Evolutionary conservation across 2,329 filamentous ascomycete genomes (phyloP).

Genomic region (Fusarium sororula): DNA sequence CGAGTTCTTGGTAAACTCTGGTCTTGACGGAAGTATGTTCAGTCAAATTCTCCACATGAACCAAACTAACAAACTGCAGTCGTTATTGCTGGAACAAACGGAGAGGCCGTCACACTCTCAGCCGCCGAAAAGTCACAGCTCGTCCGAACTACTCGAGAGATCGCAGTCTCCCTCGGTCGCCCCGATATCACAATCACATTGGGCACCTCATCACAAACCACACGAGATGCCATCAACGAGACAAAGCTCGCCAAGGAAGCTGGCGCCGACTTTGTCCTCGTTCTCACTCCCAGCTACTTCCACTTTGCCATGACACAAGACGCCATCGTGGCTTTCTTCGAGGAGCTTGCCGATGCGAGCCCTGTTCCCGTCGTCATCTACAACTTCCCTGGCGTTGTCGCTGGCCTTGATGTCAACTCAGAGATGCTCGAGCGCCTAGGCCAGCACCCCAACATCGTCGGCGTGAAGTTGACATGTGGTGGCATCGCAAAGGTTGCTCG

Average conservation of each 20-base stretch:
- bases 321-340: conserved; percentile 70
- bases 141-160: conserved; percentile 68
- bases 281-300: conserved; percentile 78
- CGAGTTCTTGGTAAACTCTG: conserved; percentile 62
- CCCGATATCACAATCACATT: conserved; percentile 70
- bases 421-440: conserved; percentile 69
- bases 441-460: conserved; percentile 71
- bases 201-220: conserved; percentile 72
- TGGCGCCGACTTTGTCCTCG: conserved; percentile 73
- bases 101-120: conserved; percentile 76
- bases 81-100: conserved; percentile 77
- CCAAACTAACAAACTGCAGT: conserved; percentile 48
- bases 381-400: conserved; percentile 75
- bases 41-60: rapidly evolving
- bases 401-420: conserved; percentile 74
- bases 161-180: conserved; percentile 65
- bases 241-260: conserved; percentile 68
- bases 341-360: conserved; percentile 64
- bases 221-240: conserved; percentile 71
- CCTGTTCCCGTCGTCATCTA: conserved; percentile 74
- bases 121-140: conserved; percentile 70
- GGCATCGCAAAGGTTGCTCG: conserved; percentile 77
- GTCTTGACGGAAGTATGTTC: conserved; percentile 58
- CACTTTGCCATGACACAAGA: conserved; percentile 69
- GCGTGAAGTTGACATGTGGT: conserved; percentile 78